Base-by-base conservation (phyloP, 306 rosid species). In the Trichosanthes cucumerina region DNA sequence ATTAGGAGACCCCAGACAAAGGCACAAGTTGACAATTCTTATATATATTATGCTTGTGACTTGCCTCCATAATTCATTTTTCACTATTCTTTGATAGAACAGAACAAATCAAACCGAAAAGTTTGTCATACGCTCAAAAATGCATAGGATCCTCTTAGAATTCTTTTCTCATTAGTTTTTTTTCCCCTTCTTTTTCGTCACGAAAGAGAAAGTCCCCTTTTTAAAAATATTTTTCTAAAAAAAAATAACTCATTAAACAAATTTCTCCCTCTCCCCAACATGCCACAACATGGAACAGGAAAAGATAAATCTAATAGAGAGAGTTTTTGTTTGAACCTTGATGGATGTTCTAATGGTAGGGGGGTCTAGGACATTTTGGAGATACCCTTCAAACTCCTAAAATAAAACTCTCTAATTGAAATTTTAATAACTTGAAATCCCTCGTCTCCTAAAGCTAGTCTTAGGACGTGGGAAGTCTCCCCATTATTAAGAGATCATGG, bases 1-100 rank as follows among this genome's bases (percentile, higher is more conserved):
- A 62, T 62, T 62, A 47, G 39, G 41, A 44, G 75, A 65, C 62
- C 46, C 75, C 81, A 64, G 56, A 47, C 75, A 79, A 79, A n/a
- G 24, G 44, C 50, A 33, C 56, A 59, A 28, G 36, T 43, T 47
- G 81, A 79, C 75, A 57, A 77, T 6, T 64, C 13, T 18, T 39
- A 26, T 46, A 72, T 72, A 23, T 26, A 49, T 16, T 46, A 65
- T 43, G 39, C 72, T 41, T 62, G 38, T 41, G 80, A 59, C 56
- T 58, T 57, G 23, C 36, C 50, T 77, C 58, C 16, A 43, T 56
- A 57, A 76, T 34, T 18, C 21, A 53, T 56, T 23, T 7, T 21
- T 28, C n/a, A 76, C 23, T 52, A n/a, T 76, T 76, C 57, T 63
- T 31, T 13, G 41, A 11, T 33, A 39, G 3, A 38, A 68, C 52